A percentile compares a stretch with the other conserved stretches of the same genome.
Evolutionary conservation across 1,284 basidiomycete species (phyloP).

Genomic region (Ustilago cynodontis): DNA sequence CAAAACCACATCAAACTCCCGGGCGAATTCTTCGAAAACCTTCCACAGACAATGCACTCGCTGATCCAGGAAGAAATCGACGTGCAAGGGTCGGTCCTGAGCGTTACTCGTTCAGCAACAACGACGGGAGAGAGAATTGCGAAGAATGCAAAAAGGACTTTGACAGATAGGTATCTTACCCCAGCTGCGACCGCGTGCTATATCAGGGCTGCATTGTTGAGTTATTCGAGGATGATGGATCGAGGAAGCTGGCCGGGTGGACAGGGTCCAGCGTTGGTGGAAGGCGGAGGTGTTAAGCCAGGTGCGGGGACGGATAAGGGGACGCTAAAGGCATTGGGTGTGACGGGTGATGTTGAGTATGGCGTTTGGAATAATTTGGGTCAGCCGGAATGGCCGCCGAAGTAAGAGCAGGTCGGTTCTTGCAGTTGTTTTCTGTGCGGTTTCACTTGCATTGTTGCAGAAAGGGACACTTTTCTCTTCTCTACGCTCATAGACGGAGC

Average conservation of each 20-base stretch:
- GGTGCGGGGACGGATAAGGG: constrained; percentile 52
- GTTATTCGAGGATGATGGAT: constrained; percentile 26
- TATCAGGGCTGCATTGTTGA: constrained; percentile 44
- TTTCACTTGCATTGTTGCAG: background rate
- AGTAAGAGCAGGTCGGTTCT: background rate
- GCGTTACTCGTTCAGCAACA: background rate
- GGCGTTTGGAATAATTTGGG: constrained; percentile 53
- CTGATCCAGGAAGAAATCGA: constrained; percentile 23
- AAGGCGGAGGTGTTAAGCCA: constrained; percentile 38
- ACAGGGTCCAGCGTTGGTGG: constrained; percentile 12
- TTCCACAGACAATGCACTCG: constrained; percentile 17
- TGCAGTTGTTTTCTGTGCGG: background rate
- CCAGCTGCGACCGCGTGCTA: constrained; percentile 52
- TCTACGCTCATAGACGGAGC: background rate
- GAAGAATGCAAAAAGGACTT: constrained; percentile 32
- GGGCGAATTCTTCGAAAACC: constrained; percentile 23
- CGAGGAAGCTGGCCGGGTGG: constrained; percentile 21
- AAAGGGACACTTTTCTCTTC: background rate
- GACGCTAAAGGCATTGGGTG: constrained; percentile 34
- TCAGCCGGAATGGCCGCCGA: constrained; percentile 53
- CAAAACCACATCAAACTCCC: constrained; percentile 26
- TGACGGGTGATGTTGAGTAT: constrained; percentile 54
- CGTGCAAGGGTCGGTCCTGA: background rate
- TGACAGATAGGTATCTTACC: constrained; percentile 52
- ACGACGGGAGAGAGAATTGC: constrained; percentile 27